A percentile compares a stretch with the other conserved stretches of the same genome.
phyloP scores from a whole-genome alignment of 495 filamentous ascomycete species.

The Recurvomyces mirabilis region DNA sequence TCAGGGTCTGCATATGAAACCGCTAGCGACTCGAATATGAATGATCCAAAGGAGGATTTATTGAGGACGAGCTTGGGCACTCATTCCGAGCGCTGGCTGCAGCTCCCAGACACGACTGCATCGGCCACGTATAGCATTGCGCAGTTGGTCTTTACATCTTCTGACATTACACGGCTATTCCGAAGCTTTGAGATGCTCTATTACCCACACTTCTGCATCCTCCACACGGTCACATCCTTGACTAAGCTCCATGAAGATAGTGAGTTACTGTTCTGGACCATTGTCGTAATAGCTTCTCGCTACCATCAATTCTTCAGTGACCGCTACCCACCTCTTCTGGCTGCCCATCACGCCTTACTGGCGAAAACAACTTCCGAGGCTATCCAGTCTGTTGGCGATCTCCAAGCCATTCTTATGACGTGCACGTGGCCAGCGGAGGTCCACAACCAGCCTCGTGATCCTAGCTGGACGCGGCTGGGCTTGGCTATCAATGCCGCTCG shows the following conservation, averaged over 20 bases:
- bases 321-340: neutral
- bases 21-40: too few species aligned
- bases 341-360: neutral
- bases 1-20: too few species aligned
- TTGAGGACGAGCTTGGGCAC: too few species aligned
- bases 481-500: constrained; percentile 13
- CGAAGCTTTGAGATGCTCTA: constrained; percentile 12
- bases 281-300: constrained; percentile 5
- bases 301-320: neutral
- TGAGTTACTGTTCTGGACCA: constrained; percentile 14
- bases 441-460: constrained; percentile 2
- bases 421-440: constrained; percentile 8
- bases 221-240: constrained; percentile 12
- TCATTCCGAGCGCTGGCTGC: too few species aligned
- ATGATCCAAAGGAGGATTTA: too few species aligned
- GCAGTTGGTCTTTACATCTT: neutral
- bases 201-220: constrained; percentile 11
- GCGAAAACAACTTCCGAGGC: neutral
- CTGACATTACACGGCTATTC: neutral
- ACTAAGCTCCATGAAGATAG: constrained; percentile 3
- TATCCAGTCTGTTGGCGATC: constrained; percentile 7
- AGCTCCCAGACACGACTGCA: too few species aligned
- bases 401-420: constrained; percentile 12
- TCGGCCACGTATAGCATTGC: too few species aligned
- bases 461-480: constrained; percentile 9